Conservation (phyloP, 2,329 filamentous ascomycete species). For the Trichoderma citrinoviride region DNA sequence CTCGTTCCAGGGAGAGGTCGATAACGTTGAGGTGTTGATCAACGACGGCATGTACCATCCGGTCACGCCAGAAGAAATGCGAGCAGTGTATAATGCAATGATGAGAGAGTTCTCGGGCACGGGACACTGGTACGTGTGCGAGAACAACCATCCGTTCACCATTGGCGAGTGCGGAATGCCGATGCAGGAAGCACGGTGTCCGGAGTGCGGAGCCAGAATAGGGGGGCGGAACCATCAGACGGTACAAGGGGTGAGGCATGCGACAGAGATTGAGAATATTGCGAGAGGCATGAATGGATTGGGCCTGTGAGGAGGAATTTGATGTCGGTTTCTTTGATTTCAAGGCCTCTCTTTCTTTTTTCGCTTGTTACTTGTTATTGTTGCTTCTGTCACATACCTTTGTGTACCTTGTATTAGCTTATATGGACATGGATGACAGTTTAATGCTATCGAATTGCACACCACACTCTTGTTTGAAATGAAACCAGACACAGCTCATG, state of each 20-base stretch:
- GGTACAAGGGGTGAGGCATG: slow-evolving; percentile 51
- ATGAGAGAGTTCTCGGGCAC: slow-evolving; percentile 40
- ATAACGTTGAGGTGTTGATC: slow-evolving; percentile 24
- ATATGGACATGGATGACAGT: too few species aligned
- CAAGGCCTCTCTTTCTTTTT: too few species aligned
- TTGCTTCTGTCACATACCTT: too few species aligned
- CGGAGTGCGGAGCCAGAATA: slow-evolving; percentile 57
- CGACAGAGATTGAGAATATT: slow-evolving; percentile 30
- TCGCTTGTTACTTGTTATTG: background rate
- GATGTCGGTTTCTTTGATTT: background rate
- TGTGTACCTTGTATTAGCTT: too few species aligned
- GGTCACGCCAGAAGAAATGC: slow-evolving; percentile 42
- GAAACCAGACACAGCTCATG: too few species aligned
- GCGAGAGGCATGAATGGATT: background rate
- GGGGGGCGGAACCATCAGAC: slow-evolving; percentile 53
- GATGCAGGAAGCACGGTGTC: slow-evolving; percentile 59
- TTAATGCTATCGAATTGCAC: too few species aligned
- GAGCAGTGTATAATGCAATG: slow-evolving; percentile 48
- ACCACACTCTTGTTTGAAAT: too few species aligned
- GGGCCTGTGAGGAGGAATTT: background rate
- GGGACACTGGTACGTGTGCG: slow-evolving; percentile 36
- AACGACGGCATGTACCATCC: slow-evolving; percentile 38
- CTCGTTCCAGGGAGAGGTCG: background rate
- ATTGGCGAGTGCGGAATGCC: slow-evolving; percentile 66
- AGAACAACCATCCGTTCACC: slow-evolving; percentile 47